Evolutionary conservation across 441 rosid genomes (phyloP).

Genomic region (Erodium trifolium): DNA sequence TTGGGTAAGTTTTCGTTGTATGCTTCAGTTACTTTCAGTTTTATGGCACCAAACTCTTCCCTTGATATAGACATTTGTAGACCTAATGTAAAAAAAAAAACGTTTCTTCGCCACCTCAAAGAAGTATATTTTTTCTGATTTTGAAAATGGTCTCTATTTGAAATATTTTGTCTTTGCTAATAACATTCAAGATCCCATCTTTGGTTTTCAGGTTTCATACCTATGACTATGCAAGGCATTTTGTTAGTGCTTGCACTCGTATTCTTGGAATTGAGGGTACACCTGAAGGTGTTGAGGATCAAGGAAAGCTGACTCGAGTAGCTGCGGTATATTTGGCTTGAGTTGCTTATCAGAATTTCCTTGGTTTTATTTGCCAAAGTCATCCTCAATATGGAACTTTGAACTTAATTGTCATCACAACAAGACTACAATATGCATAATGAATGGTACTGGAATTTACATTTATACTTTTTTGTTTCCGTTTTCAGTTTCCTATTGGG

Average conservation of each 20-base stretch:
- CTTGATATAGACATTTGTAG: too few species aligned
- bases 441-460: slow-evolving; percentile 8
- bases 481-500: slow-evolving; percentile 86
- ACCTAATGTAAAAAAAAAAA: too few species aligned
- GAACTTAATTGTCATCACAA: slow-evolving; percentile 10
- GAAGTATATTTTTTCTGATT: neutral
- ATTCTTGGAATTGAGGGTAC: slow-evolving; percentile 99
- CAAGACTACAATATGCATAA: slow-evolving; percentile 5
- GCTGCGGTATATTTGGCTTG: slow-evolving; percentile 65
- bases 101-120: too few species aligned
- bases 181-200: neutral
- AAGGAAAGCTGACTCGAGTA: slow-evolving; percentile 91
- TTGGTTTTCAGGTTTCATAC: slow-evolving; percentile 72
- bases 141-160: neutral
- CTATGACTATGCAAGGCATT: slow-evolving; percentile 97
- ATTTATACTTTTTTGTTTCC: neutral
- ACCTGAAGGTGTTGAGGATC: slow-evolving; percentile 98
- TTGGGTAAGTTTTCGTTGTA: slow-evolving; percentile 57
- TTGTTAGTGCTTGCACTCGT: slow-evolving; percentile 98
- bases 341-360: slow-evolving; percentile 5
- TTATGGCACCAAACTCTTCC: too few species aligned
- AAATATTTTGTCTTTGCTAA: neutral
- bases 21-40: neutral
- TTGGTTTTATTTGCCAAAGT: slow-evolving; percentile 19
- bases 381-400: neutral